Evolutionary conservation across 2,329 filamentous ascomycete genomes (phyloP), one percentile per base, ranked within the genome.

Genomic region (Sclerotinia minor): DNA sequence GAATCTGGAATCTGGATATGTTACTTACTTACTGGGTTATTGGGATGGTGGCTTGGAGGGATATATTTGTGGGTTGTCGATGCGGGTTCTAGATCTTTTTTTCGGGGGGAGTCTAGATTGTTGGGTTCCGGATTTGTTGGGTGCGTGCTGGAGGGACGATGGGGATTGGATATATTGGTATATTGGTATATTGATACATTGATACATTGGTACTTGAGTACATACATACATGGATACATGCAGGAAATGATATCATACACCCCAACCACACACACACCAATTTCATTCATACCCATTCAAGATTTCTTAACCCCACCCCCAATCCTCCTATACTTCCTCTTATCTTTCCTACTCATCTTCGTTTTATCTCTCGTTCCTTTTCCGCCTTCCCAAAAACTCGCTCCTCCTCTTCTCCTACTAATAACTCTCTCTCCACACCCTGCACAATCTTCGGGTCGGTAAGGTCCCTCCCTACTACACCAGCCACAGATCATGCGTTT

Each of bases 381-480:
- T 1, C 92, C 92, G 15, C 92, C 92, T 80, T 96, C 92, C 92
- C 92, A 96, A 79, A 93, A 96, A 0, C 92, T 92, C 4, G 61
- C 53, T 54, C 81, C 81, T 9, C 81, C 81, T 3, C 86, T 85
- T 75, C 87, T 89, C 71, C 79, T 83, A 0, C 90, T 88, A 64
- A 93, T 83, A 17, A 95, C 84, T 61, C 83, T 85, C 45, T 88
- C 82, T 60, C 89, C 89, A 75, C 92, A 96, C 74, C 92, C 87
- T 1, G 81, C 83, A 77, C 92, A 96, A 69, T 89, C 88, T 75
- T 94, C 90, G 1, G 90, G 87, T 29, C 87, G 82, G 78, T 92
- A 96, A 71, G 88, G 88, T 79, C 94, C 91, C 81, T 96, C 92
- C 64, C 92, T 83, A 71, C 89, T 92, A 78, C 92, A 92, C 81